phyloP scores from a whole-genome alignment of 2,329 filamentous ascomycete species.

The Scedosporium boydii region DNA sequence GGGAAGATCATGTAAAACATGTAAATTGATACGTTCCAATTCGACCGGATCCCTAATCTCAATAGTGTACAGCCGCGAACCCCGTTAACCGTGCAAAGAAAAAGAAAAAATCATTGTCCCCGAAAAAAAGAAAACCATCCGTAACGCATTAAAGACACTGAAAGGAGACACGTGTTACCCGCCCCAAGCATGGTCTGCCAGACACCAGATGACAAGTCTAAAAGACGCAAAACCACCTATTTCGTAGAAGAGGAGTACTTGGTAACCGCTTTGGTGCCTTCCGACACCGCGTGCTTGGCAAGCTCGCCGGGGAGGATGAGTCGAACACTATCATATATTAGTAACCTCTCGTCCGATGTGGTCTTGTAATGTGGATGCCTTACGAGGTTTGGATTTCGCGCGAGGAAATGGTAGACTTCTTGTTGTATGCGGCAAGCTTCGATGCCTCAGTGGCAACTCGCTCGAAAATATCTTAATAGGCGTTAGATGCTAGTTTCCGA shows the following conservation, averaged over 20 bases:
- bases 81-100: conserved; percentile 50
- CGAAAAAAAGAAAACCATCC: conserved; percentile 56
- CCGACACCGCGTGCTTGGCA: conserved; percentile 98
- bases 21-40: conserved; percentile 15
- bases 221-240: conserved; percentile 60
- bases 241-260: conserved; percentile 99
- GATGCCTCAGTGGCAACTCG: conserved; percentile 96
- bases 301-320: conserved; percentile 97
- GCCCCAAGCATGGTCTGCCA: not conserved
- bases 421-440: conserved; percentile 99
- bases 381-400: conserved; percentile 97
- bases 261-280: conserved; percentile 99
- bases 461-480: conserved; percentile 87
- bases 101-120: conserved; percentile 56
- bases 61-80: conserved; percentile 67
- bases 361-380: conserved; percentile 18
- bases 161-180: conserved; percentile 23
- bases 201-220: conserved; percentile 40
- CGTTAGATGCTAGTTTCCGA: conserved; percentile 10
- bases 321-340: conserved; percentile 51
- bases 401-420: conserved; percentile 99
- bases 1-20: conserved; percentile 6
- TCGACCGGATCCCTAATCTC: conserved; percentile 51
- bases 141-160: conserved; percentile 65
- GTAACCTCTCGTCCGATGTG: conserved; percentile 45